Evolutionary conservation across 1,284 basidiomycete genomes (phyloP), one percentile per base, ranked within the genome.

Genomic region (Peniophora sp.): DNA sequence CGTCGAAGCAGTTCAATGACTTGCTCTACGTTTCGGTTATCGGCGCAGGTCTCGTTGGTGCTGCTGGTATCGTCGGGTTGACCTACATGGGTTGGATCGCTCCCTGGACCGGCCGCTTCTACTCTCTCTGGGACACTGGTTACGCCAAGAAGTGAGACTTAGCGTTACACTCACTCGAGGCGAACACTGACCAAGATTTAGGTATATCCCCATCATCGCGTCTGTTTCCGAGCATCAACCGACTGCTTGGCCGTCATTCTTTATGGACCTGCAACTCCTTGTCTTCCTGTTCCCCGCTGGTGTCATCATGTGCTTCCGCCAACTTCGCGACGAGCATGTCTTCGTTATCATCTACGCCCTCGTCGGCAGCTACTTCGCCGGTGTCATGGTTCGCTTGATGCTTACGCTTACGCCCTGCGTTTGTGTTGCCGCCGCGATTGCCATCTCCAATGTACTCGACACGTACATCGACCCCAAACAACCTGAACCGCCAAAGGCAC

Each of bases 141-240:
- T 99, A 99, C 65, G 97, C 96, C 54, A 97, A 97, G 71, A 92
- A 94, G 89, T 92, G 62, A 48, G 76, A 70, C 24, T 50, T 11
- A 5, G 32, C 14, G 32, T 3, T 12, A 6, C 22, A 36, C 50
- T n/a, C 41, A 49, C 36, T 24, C 27, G 36, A 49, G n/a, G 46
- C 37, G 20, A 36, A 32, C n/a, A 14, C 17, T 17, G 3, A 49
- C 34, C 46, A 47, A 43, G 42, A 49, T 41, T 11, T 60, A 92
- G 90, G 65, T 89, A 93, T 67, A 93, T 97, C 61, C 95, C 95
- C 34, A 98, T 99, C 73, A 98, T 99, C 63, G 97, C 97, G 5
- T 98, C 96, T 18, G 97, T 98, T 18, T 97, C 94, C n/a, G 97
- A 99, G 70, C 97, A 99, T 72, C 97, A 99, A 68, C 97, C 97